Evolutionary conservation across 2,329 filamentous ascomycete species (phyloP), one percentile per base, ranked within the genome.

Genomic region (Fusarium begoniae): DNA sequence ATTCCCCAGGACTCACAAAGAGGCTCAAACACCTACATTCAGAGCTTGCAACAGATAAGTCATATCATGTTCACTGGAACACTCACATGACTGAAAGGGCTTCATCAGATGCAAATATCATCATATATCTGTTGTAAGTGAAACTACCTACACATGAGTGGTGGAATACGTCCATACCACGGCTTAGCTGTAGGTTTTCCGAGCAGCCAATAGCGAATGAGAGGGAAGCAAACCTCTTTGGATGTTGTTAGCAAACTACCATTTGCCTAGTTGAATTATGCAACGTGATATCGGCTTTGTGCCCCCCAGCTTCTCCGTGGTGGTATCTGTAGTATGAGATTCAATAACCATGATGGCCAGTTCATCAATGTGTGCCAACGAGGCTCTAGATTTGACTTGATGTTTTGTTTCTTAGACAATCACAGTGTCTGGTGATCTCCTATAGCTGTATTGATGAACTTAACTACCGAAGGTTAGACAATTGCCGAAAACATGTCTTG

Each of bases 241-340:
- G 8, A 18, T 18, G 20, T 17, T 22, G 8, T 18, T 20, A 18
- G 10, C 20, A 15, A 18, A n/a, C 8, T 40, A 26, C n/a, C 6
- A 7, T 28, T 40, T n/a, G 15, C 6, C 35, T 40, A 17, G 10
- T 17, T n/a, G 18, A 26, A 15, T 26, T 2, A 22, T 26, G 30
- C n/a, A 22, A 53, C 18, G 32, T 53, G 32, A 37, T 26, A 11
- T 12, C 13, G 18, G n/a, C 4, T 26, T 37, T 15, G n/a, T 54
- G 8, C 3, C 10, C 14, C 14, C 5, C 8, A 13, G 18, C 24
- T 22, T 28, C 5, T 22, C 15, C 0, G 2, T 28, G 18, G 10
- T 40, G 17, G 32, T 7, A 26, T 18, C 13, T 15, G 6, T 26
- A 8, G 18, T 24, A 5, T 12, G 5, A 3, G 5, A 22, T 9